Evolutionary conservation across 2,329 filamentous ascomycete genomes (phyloP).

Genomic region (Xylariaceae sp.): DNA sequence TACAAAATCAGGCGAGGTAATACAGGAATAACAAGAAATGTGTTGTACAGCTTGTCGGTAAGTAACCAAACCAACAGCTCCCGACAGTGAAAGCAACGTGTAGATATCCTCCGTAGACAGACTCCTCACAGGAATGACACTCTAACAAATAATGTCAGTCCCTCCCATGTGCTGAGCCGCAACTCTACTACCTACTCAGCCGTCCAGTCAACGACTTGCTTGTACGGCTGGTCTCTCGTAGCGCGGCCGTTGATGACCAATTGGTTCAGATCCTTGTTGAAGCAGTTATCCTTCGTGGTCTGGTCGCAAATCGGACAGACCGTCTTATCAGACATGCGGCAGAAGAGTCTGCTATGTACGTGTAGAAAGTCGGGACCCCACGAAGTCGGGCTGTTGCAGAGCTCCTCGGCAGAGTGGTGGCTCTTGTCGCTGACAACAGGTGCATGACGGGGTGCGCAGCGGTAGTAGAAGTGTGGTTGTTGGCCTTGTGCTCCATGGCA

Average conservation of each 20-base stretch:
- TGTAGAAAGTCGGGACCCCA: conserved; percentile 25
- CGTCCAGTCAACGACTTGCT: conserved; percentile 19
- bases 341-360: conserved; percentile 19
- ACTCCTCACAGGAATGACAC: too few relatives aligned
- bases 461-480: not conserved
- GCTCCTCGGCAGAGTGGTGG: conserved; percentile 16
- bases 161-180: too few relatives aligned
- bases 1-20: too few relatives aligned
- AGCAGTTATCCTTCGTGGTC: conserved; percentile 15
- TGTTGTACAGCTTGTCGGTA: too few relatives aligned
- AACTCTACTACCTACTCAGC: too few relatives aligned
- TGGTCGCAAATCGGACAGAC: conserved; percentile 19
- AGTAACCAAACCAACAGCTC: too few relatives aligned
- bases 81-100: too few relatives aligned
- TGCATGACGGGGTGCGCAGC: conserved; percentile 4
- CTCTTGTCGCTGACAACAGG: conserved; percentile 19
- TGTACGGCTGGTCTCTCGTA: conserved; percentile 15
- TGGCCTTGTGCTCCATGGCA: not conserved
- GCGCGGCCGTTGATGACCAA: conserved; percentile 18
- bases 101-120: too few relatives aligned
- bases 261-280: conserved; percentile 13
- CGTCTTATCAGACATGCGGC: conserved; percentile 27
- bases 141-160: too few relatives aligned
- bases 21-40: too few relatives aligned
- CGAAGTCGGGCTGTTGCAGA: conserved; percentile 22